Percentiles rank a stretch among this genome's conserved stretches.
Evolutionary conservation across 352 stramenopile genomes (phyloP).

Genomic region (Peronospora destructor): DNA sequence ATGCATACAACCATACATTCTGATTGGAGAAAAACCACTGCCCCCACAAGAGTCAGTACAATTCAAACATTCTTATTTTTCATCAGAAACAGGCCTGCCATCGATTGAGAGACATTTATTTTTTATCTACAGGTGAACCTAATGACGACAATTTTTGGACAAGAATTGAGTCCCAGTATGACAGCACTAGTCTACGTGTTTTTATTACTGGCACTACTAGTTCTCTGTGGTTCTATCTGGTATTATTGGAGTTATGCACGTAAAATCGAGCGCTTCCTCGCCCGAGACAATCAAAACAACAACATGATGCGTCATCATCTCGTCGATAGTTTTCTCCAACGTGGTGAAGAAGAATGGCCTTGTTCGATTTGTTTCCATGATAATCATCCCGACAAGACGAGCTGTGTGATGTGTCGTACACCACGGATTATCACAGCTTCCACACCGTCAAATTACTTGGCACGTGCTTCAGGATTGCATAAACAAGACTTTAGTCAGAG

Average conservation of each 20-base stretch:
- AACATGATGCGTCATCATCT: conserved; percentile 87
- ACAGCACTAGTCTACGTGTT: conserved; percentile 73
- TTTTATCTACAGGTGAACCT: too few relatives aligned
- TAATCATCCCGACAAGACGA: conserved; percentile 76
- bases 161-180: conserved; percentile 61
- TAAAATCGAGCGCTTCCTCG: conserved; percentile 81
- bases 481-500: conserved; percentile 61
- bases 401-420: conserved; percentile 81
- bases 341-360: conserved; percentile 74
- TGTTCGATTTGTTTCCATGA: conserved; percentile 87
- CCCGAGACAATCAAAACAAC: conserved; percentile 80
- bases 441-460: conserved; percentile 44
- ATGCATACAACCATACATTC: too few relatives aligned
- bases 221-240: conserved; percentile 67
- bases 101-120: too few relatives aligned
- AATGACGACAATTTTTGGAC: conserved; percentile 80
- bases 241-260: conserved; percentile 86
- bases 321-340: conserved; percentile 75
- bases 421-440: conserved; percentile 51
- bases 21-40: too few relatives aligned
- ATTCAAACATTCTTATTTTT: too few relatives aligned
- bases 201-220: conserved; percentile 56
- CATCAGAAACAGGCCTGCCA: too few relatives aligned
- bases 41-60: too few relatives aligned
- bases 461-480: conserved; percentile 62